Evolutionary conservation across 148 eudicot genomes (phyloP), one percentile per base, ranked within the genome.

Genomic region (Amaranthus cruentus): DNA sequence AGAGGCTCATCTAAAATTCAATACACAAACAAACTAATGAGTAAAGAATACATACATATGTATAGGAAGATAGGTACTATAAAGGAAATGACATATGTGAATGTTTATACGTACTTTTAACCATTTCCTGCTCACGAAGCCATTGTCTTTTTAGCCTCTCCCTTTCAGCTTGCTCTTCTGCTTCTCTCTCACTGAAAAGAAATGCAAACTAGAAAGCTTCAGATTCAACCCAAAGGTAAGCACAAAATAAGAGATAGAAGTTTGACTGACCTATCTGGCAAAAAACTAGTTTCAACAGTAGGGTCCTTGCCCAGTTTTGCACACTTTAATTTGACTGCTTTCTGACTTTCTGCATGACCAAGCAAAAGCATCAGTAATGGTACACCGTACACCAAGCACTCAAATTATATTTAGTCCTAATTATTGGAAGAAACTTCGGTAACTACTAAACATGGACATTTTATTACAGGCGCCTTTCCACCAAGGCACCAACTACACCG

Each of bases 291-390:
- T 79, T 95, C 98, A 52, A 95, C 98, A 7, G 96, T 89, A 46
- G 98, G 98, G 80, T 95, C 98, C 85, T 95, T 95, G 68, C 97
- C 96, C 59, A 89, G 82, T 75, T 92, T 88, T 70, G 89, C 88
- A 69, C 77, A 83, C 65, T 78, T 84, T 66, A 75, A 72, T 77
- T 65, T 85, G 49, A 68, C 86, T 69, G 77, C 55, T 68, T 84
- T 90, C 61, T 75, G 72, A 73, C 3, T 81, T 70, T 81, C 98
- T 91, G 76, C 71, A 48, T 7, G 47, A 15, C 9, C 47, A 65
- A 48, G 48, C 15, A 62, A 52, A 21, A 47, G 50, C 12, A 60
- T 66, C 6, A 77, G 62, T 59, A 58, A 65, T 21, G 43, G 14
- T 46, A 21, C 38, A 42, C 42, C 68, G 43, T 13, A 8, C 4